Conservation (phyloP, 306 rosid species). For the barrel medic (Medicago truncatula) region MtrunA17r5.0-ANR NC_053043.1:15352501-15353000, state of each 20-base stretch:
- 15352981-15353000: conserved; percentile 47
- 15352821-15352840: conserved; percentile 38
- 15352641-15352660: conserved; percentile 42
- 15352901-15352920: conserved; percentile 63
- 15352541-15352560: conserved; percentile 58
- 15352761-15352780: conserved; percentile 44
- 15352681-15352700: conserved; percentile 17
- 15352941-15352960: conserved; percentile 53
- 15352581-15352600: conserved; percentile 59
- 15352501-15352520: conserved; percentile 42
- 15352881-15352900: conserved; percentile 56
- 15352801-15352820: conserved; percentile 39
- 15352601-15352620: conserved; percentile 53
- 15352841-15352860: conserved; percentile 41
- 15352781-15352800: conserved; percentile 39
- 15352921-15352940: conserved; percentile 44
- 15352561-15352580: conserved; percentile 77
- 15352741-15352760: conserved; percentile 59
- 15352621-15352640: conserved; percentile 62
- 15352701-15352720: conserved; percentile 21
- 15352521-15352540: conserved; percentile 46
- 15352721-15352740: conserved; percentile 37
- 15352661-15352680: conserved; percentile 58
- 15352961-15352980: conserved; percentile 72
- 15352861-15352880: conserved; percentile 46